phyloP scores from a whole-genome alignment of 495 filamentous ascomycete genomes.

The Niebla homalea region DNA sequence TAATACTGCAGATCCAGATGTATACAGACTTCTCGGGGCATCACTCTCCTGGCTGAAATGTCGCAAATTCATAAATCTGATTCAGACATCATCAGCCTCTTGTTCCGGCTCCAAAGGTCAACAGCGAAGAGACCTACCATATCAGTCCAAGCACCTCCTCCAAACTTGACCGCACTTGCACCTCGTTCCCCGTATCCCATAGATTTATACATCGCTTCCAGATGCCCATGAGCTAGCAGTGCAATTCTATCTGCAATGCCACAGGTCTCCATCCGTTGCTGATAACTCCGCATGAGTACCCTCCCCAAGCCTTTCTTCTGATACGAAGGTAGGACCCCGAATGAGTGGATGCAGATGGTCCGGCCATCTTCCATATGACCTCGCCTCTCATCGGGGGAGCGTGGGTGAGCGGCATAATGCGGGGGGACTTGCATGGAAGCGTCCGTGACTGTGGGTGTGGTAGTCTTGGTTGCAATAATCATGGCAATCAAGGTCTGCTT shows the following conservation, averaged over 20 bases:
- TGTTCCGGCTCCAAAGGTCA: not conserved
- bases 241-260: constrained; percentile 59
- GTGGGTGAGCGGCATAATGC: constrained; percentile 39
- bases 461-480: constrained; percentile 60
- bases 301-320: constrained; percentile 65
- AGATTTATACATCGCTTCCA: constrained; percentile 62
- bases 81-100: not conserved
- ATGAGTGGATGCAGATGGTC: constrained; percentile 69
- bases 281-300: constrained; percentile 60
- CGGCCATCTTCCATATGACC: constrained; percentile 60
- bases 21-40: not conserved
- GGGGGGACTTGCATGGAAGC: constrained; percentile 58
- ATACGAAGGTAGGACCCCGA: constrained; percentile 63
- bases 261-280: constrained; percentile 53
- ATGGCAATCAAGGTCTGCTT: constrained; percentile 65
- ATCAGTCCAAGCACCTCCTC: constrained; percentile 71
- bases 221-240: constrained; percentile 60
- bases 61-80: not conserved
- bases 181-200: constrained; percentile 64
- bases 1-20: no score
- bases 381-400: constrained; percentile 15
- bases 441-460: constrained; percentile 51
- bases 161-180: constrained; percentile 50
- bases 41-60: not conserved
- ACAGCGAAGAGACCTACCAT: constrained; percentile 3